Conservation (phyloP, 2,329 filamentous ascomycete species). For the Cucurbitaria berberidis region DNA sequence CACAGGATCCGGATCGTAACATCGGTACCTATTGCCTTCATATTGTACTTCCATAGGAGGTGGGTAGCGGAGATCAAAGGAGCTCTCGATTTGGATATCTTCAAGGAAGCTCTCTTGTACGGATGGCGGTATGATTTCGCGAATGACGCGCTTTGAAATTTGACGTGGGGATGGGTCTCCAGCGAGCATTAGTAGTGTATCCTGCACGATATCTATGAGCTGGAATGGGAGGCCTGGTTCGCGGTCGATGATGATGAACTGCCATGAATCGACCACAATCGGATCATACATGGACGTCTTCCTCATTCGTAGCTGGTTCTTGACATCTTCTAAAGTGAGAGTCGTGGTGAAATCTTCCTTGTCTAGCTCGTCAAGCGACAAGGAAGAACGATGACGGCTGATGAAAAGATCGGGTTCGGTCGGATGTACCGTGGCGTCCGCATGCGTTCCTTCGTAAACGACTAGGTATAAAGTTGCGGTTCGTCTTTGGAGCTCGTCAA, state of each 20-base stretch:
- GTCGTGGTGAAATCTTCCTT: slow-evolving; percentile 20
- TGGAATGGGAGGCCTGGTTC: slow-evolving; percentile 30
- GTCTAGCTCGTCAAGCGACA: slow-evolving; percentile 18
- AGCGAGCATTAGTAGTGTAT: slow-evolving; percentile 29
- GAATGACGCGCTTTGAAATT: slow-evolving; percentile 31
- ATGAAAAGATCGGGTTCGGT: slow-evolving; percentile 34
- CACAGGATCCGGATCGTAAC: slow-evolving; percentile 21
- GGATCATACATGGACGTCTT: slow-evolving; percentile 40
- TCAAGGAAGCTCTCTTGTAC: slow-evolving; percentile 32
- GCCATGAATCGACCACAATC: slow-evolving; percentile 39
- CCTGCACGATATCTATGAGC: slow-evolving; percentile 38
- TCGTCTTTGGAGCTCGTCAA: slow-evolving; percentile 30
- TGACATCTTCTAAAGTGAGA: slow-evolving; percentile 35
- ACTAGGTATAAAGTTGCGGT: slow-evolving; percentile 28
- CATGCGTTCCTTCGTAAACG: slow-evolving; percentile 36
- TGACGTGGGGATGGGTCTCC: slow-evolving; percentile 30
- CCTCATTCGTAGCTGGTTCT: slow-evolving; percentile 28
- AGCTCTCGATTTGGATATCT: slow-evolving; percentile 25
- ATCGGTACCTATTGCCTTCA: slow-evolving; percentile 33
- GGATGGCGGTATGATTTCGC: slow-evolving; percentile 29
- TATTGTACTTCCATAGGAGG: slow-evolving; percentile 31
- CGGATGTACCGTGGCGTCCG: slow-evolving; percentile 33
- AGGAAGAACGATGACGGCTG: slow-evolving; percentile 23
- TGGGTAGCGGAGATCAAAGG: slow-evolving; percentile 19
- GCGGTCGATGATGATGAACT: slow-evolving; percentile 42